These are phyloP conservation scores for Gynostemma pentaphyllum DNA, from an alignment of 306 rosid genomes.

Conservation along the genomic window DNA sequence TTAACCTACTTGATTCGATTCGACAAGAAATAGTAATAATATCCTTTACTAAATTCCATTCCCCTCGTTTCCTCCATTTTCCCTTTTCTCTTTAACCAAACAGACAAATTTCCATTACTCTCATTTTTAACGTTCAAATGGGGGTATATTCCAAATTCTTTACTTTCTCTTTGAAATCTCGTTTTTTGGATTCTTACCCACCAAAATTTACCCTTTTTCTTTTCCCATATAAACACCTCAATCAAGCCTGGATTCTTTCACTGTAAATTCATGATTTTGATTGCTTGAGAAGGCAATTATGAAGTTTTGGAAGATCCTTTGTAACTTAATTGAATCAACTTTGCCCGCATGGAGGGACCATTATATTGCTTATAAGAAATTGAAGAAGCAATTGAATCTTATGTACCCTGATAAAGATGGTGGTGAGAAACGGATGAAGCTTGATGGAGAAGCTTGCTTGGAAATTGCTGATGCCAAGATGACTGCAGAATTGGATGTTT, in stretches of 20 bases:
- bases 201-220: not conserved
- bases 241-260: not conserved
- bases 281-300: constrained; percentile 14
- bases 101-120: not conserved
- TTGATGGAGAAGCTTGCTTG: constrained; percentile 12
- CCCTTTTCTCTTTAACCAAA: not conserved
- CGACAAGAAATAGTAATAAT: not conserved
- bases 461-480: too few species aligned
- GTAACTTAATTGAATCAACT: constrained; percentile 58
- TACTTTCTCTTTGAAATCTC: not conserved
- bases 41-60: constrained; percentile 1
- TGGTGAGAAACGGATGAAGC: constrained; percentile 26
- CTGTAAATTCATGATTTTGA: not conserved
- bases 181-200: not conserved
- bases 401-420: constrained; percentile 35
- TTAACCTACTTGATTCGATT: not conserved
- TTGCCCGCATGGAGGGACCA: constrained; percentile 80
- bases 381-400: constrained; percentile 65
- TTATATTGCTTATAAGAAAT: constrained; percentile 61
- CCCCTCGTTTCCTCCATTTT: constrained; percentile 6
- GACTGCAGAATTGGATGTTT: too few species aligned
- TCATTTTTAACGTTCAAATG: not conserved
- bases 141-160: constrained; percentile 2
- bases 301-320: constrained; percentile 80
- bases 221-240: too few species aligned